Percentiles rank a stretch among this genome's conserved stretches.
Conservation (phyloP, 2,329 filamentous ascomycete species). For the Penicillium psychrosexuale region DNA sequence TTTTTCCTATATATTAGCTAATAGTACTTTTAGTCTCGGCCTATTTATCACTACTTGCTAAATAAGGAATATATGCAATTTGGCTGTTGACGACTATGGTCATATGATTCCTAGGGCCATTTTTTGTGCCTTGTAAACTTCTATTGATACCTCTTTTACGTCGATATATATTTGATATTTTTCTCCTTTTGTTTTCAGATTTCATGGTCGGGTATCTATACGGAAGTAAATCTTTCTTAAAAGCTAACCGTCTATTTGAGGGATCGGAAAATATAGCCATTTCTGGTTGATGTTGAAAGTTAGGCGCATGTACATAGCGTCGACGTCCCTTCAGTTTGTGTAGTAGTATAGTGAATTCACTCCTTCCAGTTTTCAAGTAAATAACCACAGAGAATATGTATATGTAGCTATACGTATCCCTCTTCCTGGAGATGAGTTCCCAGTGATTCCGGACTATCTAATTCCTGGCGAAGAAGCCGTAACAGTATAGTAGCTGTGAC, state of each 20-base stretch:
- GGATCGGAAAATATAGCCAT: conserved; percentile 2
- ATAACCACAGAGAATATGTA: neutral
- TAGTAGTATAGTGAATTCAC: conserved; percentile 3
- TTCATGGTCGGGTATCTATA: neutral
- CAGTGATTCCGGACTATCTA: too few species aligned
- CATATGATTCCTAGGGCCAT: neutral
- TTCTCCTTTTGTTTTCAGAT: neutral
- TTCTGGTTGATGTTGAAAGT: conserved; percentile 5
- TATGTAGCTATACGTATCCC: too few species aligned
- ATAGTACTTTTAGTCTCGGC: conserved; percentile 33
- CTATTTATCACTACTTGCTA: conserved; percentile 44
- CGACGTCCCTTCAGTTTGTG: conserved; percentile 1
- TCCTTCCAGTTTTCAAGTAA: neutral
- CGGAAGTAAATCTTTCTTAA: too few species aligned
- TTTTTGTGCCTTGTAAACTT: neutral
- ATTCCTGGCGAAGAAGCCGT: too few species aligned
- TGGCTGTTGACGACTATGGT: neutral
- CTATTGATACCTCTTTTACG: neutral
- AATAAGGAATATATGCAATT: conserved; percentile 4
- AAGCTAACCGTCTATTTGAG: conserved; percentile 10
- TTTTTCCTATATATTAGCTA: conserved; percentile 8
- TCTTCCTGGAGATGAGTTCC: too few species aligned
- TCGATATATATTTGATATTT: conserved; percentile 1
- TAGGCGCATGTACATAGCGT: neutral
- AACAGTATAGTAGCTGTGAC: too few species aligned